A percentile compares a stretch with the other conserved stretches of the same genome.
Evolutionary conservation across 306 rosid genomes (phyloP).

Genomic region (Gillenia trifoliata): DNA sequence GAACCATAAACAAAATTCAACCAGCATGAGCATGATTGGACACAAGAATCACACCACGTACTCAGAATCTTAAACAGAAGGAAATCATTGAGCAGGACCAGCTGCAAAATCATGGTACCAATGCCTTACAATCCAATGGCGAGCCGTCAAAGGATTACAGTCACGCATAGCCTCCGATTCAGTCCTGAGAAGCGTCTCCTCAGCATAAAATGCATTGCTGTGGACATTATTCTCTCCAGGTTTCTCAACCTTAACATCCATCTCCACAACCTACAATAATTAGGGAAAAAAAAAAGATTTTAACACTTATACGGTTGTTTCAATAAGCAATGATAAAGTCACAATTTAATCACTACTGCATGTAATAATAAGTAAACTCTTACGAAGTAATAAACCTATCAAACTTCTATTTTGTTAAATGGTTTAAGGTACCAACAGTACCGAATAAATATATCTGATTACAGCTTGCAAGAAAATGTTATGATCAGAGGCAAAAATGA

Average conservation of each 20-base stretch:
- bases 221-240: slow-evolving; percentile 77
- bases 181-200: slow-evolving; percentile 66
- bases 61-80: not conserved
- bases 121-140: slow-evolving; percentile 85
- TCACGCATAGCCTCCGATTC: slow-evolving; percentile 79
- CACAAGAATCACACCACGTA: not conserved
- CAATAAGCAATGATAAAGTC: not conserved
- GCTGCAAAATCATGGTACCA: slow-evolving; percentile 9
- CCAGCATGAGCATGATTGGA: not conserved
- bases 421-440: not conserved
- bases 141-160: slow-evolving; percentile 70
- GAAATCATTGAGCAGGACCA: not conserved
- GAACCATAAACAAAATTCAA: slow-evolving; percentile 13
- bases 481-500: too few species aligned
- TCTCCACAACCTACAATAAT: slow-evolving; percentile 60
- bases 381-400: not conserved
- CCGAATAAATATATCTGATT: not conserved
- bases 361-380: not conserved
- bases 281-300: slow-evolving; percentile 6
- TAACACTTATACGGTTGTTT: not conserved
- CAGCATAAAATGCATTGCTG: slow-evolving; percentile 72
- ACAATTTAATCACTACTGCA: not conserved
- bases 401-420: not conserved
- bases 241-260: slow-evolving; percentile 70
- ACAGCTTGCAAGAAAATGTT: not conserved